phyloP scores from a whole-genome alignment of 2,329 filamentous ascomycete species.

The Aspergillus carbonarius region DNA sequence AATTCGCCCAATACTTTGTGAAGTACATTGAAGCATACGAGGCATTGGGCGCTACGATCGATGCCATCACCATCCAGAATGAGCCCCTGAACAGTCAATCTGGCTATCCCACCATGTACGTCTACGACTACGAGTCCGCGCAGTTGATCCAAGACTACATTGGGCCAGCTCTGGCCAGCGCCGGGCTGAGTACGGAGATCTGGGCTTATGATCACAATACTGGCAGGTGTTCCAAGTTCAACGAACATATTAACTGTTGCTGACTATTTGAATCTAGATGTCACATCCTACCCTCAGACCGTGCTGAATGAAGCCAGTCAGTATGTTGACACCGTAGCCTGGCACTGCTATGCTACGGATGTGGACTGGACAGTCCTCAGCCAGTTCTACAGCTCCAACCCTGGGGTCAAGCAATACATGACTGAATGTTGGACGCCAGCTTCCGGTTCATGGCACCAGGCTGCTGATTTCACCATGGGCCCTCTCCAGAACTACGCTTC shows the following conservation, averaged over 20 bases:
- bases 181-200: slow-evolving; percentile 25
- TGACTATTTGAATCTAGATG: slow-evolving; percentile 18
- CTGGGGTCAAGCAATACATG: slow-evolving; percentile 39
- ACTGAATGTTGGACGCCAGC: slow-evolving; percentile 40
- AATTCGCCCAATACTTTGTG: slow-evolving; percentile 37
- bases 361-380: slow-evolving; percentile 38
- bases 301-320: slow-evolving; percentile 31
- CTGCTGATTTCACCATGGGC: slow-evolving; percentile 29
- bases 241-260: neutral
- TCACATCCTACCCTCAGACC: slow-evolving; percentile 34
- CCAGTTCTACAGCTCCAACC: slow-evolving; percentile 34
- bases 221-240: slow-evolving; percentile 10
- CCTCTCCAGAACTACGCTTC: slow-evolving; percentile 33
- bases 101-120: slow-evolving; percentile 41
- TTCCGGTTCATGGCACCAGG: slow-evolving; percentile 26
- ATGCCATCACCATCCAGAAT: slow-evolving; percentile 41
- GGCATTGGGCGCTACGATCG: slow-evolving; percentile 32
- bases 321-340: slow-evolving; percentile 35
- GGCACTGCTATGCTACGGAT: slow-evolving; percentile 41
- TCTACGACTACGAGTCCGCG: slow-evolving; percentile 36
- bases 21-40: slow-evolving; percentile 40
- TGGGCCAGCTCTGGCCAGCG: slow-evolving; percentile 27
- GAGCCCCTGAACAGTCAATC: slow-evolving; percentile 41
- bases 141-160: slow-evolving; percentile 33
- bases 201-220: slow-evolving; percentile 44